A percentile compares a stretch with the other conserved stretches of the same genome.
Evolutionary conservation across 1,284 basidiomycete species (phyloP).

Genomic region (Cystobasidium sp.): DNA sequence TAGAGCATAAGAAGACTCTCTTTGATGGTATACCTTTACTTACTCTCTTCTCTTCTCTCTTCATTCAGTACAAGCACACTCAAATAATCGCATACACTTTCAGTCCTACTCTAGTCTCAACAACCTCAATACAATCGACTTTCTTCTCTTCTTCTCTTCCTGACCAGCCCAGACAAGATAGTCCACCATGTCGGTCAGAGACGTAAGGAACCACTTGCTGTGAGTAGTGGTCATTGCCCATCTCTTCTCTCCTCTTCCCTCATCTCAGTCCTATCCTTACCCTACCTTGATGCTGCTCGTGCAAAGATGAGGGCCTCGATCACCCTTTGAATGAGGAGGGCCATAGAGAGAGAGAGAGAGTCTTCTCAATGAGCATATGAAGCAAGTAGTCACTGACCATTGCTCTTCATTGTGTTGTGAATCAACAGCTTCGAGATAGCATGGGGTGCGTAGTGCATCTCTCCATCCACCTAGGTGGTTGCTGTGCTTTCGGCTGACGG

Average conservation of each 20-base stretch:
- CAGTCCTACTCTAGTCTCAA: neutral
- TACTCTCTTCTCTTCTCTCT: neutral
- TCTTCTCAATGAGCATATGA: neutral
- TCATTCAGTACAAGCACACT: neutral
- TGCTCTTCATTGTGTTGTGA: neutral
- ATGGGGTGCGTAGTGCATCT: conserved; percentile 28
- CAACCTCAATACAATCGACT: neutral
- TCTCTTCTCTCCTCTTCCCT: neutral
- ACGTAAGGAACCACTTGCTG: conserved; percentile 40
- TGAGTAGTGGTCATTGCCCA: conserved; percentile 3
- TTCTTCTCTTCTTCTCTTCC: neutral
- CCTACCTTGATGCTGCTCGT: neutral
- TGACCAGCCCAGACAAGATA: neutral
- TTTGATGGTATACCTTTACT: neutral
- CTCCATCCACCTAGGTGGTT: neutral
- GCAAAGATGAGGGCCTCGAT: conserved; percentile 11
- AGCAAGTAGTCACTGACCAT: neutral
- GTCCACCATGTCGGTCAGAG: conserved; percentile 18
- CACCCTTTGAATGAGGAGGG: neutral
- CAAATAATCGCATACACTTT: neutral
- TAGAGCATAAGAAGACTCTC: too few relatives aligned
- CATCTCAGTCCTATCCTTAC: neutral
- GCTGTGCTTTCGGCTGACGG: neutral
- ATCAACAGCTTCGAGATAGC: conserved; percentile 35
- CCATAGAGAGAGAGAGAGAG: neutral